Conservation (phyloP, 257 asterid genomes). For the Buddleja alternifolia region DNA sequence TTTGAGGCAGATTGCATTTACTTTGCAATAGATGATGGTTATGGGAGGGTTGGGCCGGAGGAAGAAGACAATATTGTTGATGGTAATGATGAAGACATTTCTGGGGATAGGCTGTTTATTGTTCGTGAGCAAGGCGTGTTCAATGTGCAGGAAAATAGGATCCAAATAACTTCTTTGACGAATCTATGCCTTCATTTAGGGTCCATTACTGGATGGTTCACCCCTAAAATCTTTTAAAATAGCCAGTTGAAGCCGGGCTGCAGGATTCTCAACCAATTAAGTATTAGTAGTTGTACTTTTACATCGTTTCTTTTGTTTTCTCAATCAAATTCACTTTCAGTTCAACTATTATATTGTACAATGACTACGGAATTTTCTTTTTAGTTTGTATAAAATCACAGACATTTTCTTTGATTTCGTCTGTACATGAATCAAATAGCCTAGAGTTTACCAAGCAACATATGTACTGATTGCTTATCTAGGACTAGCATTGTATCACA, state of each 20-base stretch:
- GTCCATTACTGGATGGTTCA: conserved; percentile 17
- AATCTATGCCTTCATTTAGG: not conserved
- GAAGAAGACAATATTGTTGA: not conserved
- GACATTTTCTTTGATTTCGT: not conserved
- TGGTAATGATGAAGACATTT: too few relatives aligned
- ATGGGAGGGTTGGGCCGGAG: not conserved
- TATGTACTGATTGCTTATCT: too few relatives aligned
- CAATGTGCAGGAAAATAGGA: not conserved
- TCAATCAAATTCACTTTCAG: too few relatives aligned
- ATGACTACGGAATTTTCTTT: not conserved
- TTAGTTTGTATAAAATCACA: not conserved
- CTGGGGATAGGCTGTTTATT: not conserved
- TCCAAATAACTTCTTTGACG: not conserved
- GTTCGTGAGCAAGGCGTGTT: conserved; percentile 13
- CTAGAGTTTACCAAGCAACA: not conserved
- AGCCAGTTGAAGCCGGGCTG: too few relatives aligned
- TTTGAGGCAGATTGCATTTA: too few relatives aligned
- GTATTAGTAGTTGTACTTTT: too few relatives aligned
- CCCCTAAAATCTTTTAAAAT: conserved; percentile 9
- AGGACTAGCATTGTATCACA: too few relatives aligned
- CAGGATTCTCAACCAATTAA: not conserved
- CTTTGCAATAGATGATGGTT: not conserved
- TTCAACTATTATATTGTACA: too few relatives aligned
- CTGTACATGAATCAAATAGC: not conserved
- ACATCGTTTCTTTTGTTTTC: too few relatives aligned